Base-by-base conservation (phyloP, 2,329 filamentous ascomycete species). In the Acrocalymma vagum region DNA sequence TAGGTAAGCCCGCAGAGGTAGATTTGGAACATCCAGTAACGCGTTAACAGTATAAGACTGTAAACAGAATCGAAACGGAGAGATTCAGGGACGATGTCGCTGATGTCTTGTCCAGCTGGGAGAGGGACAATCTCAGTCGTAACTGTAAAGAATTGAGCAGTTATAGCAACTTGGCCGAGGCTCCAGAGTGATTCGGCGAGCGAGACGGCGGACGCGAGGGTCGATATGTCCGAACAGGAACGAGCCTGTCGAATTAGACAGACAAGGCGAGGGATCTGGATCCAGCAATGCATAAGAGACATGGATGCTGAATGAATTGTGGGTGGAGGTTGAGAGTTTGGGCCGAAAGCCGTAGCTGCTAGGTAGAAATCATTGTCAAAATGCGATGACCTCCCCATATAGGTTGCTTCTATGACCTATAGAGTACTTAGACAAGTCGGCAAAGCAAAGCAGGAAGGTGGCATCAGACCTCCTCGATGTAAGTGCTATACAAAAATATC, bases 261-360 rank as follows among this genome's bases (percentile, higher is more conserved):
- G 9, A 22, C 29, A 3, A 50, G 31, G 11, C 47, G 38, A 6
- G 47, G 42, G 10, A 50, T 21, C 18, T 50, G 47, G 18, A 50
- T 34, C 25, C 32, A 37, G 18, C 22, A 42, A 24, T 50, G 47
- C 47, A 50, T 50, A n/a, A 41, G 13, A 5, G 39, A 9, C 11
- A 15, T 37, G 9, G 38, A 36, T 8, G 24, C 38, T 23, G 7
- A 16, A 11, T 22, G 21, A 26, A 26, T 15, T 11, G 22, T 18
- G 3, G 17, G 17, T 10, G 14, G 29, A 9, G 18, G 28, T 18
- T 31, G 36, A 14, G 20, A 18, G 25, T 26, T 14, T 24, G 11
- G 8, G 15, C 16, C 13, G 18, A 16, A 11, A 14, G 20, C 16
- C 20, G 10, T 28, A 17, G 20, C 9, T 32, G 17, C 13, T 22